phyloP scores from a whole-genome alignment of 1,284 basidiomycete species.

The Grifola frondosa region DNA sequence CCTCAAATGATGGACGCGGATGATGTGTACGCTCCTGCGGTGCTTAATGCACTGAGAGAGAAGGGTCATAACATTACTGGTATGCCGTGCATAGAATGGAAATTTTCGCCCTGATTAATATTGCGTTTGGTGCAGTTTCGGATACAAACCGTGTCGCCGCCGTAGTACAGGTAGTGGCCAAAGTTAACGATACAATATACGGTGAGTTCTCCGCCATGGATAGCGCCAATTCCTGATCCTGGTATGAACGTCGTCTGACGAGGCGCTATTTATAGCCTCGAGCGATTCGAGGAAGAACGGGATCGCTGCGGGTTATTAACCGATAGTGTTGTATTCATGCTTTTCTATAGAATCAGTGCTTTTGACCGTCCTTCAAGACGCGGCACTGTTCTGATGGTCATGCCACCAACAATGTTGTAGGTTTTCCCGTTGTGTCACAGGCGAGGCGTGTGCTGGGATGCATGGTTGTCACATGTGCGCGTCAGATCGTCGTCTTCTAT shows the following conservation, averaged over 20 bases:
- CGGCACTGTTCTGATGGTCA: not conserved
- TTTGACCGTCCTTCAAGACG: no score
- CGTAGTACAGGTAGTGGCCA: constrained; percentile 72
- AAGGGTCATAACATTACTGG: constrained; percentile 76
- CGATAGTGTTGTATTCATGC: not conserved
- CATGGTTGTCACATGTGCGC: not conserved
- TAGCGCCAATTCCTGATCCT: not conserved
- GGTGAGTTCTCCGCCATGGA: constrained; percentile 47
- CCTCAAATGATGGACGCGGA: constrained; percentile 70
- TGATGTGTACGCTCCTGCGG: constrained; percentile 49
- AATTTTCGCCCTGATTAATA: constrained; percentile 5
- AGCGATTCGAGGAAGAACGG: constrained; percentile 86
- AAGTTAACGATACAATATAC: constrained; percentile 52
- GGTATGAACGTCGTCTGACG: constrained; percentile 6
- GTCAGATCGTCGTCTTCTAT: no score
- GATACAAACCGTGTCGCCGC: constrained; percentile 64
- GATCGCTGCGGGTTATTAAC: constrained; percentile 75
- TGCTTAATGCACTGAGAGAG: constrained; percentile 54
- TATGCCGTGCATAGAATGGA: constrained; percentile 31
- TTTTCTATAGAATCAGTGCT: no score
- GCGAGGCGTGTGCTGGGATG: no score
- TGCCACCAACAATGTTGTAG: no score
- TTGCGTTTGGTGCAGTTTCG: constrained; percentile 22
- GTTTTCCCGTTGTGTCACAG: no score
- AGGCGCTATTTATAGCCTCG: constrained; percentile 51